Conservation (phyloP, 169 alveolate genomes). For the Theileria parva region DNA sequence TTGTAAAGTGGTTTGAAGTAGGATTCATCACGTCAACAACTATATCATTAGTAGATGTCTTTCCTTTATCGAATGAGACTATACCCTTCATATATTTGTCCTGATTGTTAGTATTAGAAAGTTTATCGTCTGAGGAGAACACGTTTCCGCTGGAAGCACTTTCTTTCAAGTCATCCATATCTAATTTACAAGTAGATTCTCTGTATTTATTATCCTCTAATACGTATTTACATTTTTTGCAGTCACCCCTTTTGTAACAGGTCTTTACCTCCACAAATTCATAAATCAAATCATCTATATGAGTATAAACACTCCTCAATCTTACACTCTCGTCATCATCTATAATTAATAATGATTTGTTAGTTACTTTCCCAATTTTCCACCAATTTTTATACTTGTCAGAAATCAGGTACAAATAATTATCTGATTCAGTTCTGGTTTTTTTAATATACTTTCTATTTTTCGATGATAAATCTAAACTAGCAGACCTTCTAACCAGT, state of each 20-base stretch:
- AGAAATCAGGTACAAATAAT: neutral
- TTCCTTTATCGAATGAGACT: neutral
- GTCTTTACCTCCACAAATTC: slow-evolving; percentile 24
- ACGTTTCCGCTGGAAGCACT: neutral
- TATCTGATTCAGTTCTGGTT: neutral
- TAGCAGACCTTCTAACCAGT: slow-evolving; percentile 11
- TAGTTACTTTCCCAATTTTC: slow-evolving; percentile 20
- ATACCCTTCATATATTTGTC: neutral
- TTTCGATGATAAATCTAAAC: slow-evolving; percentile 12
- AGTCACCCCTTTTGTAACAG: slow-evolving; percentile 24
- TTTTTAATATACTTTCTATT: neutral
- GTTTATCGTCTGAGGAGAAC: slow-evolving; percentile 3
- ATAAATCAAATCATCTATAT: neutral
- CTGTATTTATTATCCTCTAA: slow-evolving; percentile 11
- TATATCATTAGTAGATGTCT: neutral
- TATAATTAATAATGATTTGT: neutral
- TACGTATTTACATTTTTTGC: slow-evolving; percentile 17
- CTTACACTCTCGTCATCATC: slow-evolving; percentile 15
- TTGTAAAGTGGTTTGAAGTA: neutral
- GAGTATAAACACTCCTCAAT: slow-evolving; percentile 18
- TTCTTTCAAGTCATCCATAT: neutral
- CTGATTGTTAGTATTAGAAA: neutral
- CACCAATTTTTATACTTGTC: neutral
- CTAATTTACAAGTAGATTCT: slow-evolving; percentile 8
- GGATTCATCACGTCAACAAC: neutral